Conservation (phyloP, 1,139 yeast genomes). For the Meyerozyma athensensis region DNA sequence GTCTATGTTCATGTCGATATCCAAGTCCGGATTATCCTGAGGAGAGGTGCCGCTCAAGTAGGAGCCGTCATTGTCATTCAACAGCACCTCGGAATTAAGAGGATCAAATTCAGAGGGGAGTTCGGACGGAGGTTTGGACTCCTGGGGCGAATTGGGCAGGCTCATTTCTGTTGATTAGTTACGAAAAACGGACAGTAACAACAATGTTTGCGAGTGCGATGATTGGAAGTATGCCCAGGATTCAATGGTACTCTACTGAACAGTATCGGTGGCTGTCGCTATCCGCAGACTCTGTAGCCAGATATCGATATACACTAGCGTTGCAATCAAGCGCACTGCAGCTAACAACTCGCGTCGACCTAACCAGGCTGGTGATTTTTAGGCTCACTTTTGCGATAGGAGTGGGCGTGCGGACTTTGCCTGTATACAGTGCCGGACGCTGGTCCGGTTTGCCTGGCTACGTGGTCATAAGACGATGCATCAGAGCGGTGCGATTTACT, state of each 20-base stretch:
- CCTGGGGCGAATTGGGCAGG: not conserved
- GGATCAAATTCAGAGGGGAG: conserved; percentile 1
- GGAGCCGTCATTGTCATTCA: conserved; percentile 2
- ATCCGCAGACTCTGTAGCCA: too few species aligned
- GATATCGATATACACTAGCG: too few species aligned
- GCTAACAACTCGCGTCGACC: conserved; percentile 2
- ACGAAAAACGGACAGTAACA: too few species aligned
- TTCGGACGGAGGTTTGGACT: not conserved
- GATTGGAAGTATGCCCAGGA: too few species aligned
- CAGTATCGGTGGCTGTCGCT: too few species aligned
- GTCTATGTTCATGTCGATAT: conserved; percentile 3
- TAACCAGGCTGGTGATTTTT: conserved; percentile 2
- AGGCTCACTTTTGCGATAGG: conserved; percentile 1
- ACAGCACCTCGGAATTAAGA: conserved; percentile 1
- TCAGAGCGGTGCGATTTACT: too few species aligned
- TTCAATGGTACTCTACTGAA: too few species aligned
- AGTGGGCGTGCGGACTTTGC: conserved; percentile 1
- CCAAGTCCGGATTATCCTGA: not conserved
- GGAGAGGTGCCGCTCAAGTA: not conserved
- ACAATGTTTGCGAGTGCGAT: too few species aligned
- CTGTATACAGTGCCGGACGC: not conserved
- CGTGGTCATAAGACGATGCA: too few species aligned
- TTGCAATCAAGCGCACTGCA: too few species aligned
- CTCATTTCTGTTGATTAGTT: too few species aligned
- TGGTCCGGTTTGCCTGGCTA: not conserved